phyloP scores from a whole-genome alignment of 495 filamentous ascomycete species.

The Parachaetomium inaequale region DNA sequence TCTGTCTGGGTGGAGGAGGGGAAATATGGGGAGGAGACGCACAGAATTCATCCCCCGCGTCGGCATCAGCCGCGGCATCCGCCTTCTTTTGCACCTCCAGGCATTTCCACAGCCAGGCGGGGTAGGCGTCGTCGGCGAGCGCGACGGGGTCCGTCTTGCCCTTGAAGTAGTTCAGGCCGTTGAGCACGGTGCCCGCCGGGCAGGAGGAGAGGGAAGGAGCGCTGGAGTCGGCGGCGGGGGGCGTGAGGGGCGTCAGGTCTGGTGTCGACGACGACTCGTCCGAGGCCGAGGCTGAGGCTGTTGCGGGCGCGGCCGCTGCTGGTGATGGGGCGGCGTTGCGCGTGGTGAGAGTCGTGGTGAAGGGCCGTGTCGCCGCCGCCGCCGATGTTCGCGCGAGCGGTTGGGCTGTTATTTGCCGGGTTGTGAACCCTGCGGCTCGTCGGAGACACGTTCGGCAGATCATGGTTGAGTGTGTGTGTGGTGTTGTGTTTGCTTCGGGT shows the following conservation, averaged over 20 bases:
- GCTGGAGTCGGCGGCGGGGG: conserved; percentile 18
- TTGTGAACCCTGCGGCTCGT: conserved; percentile 30
- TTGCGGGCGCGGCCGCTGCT: conserved; percentile 18
- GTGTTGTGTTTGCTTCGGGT: conserved; percentile 1
- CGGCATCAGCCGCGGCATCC: conserved; percentile 35
- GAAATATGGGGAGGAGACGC: conserved; percentile 35
- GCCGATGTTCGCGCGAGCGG: conserved; percentile 1
- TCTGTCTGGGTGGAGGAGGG: background rate
- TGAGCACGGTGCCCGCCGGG: conserved; percentile 66
- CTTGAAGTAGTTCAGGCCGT: conserved; percentile 86
- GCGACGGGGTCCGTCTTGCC: conserved; percentile 65
- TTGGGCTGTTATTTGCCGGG: conserved; percentile 15
- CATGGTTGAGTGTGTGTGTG: conserved; percentile 34
- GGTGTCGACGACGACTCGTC: background rate
- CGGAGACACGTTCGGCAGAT: conserved; percentile 48
- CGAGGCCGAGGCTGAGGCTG: conserved; percentile 7
- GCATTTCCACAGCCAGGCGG: conserved; percentile 83
- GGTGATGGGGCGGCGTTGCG: conserved; percentile 31
- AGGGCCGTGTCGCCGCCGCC: conserved; percentile 17
- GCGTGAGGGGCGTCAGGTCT: conserved; percentile 25
- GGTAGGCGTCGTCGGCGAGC: conserved; percentile 79
- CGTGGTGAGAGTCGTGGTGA: conserved; percentile 33
- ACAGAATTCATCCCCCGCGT: conserved; percentile 70
- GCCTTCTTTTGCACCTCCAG: conserved; percentile 55
- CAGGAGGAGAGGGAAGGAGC: conserved; percentile 41